These are phyloP conservation scores for Calcarisporium arbuscula DNA, from an alignment of 2,329 filamentous ascomycete genomes.

Conservation along the genomic window DNA sequence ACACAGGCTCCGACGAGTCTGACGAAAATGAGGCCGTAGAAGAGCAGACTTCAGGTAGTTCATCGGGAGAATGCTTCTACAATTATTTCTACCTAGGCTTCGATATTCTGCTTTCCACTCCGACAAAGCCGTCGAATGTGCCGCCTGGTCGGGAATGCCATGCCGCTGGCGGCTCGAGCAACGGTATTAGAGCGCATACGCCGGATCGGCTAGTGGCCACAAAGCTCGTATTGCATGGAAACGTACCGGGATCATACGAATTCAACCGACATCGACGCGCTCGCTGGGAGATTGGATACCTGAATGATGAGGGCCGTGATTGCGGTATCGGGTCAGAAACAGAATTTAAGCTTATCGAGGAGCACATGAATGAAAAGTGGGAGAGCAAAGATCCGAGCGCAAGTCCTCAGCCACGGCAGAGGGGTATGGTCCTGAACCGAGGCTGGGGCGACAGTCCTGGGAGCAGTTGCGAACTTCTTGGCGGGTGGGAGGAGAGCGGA, in stretches of 20 bases:
- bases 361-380: conserved; percentile 63
- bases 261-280: conserved; percentile 92
- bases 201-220: conserved; percentile 72
- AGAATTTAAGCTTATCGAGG: conserved; percentile 66
- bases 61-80: conserved; percentile 78
- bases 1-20: conserved; percentile 64
- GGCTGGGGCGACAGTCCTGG: conserved; percentile 90
- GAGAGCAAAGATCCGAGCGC: conserved; percentile 55
- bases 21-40: conserved; percentile 52
- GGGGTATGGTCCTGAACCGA: conserved; percentile 83
- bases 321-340: conserved; percentile 67
- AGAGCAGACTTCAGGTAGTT: conserved; percentile 45
- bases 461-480: conserved; percentile 79
- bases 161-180: conserved; percentile 16
- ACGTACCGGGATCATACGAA: conserved; percentile 90
- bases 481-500: conserved; percentile 75
- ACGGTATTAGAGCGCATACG: conserved; percentile 32
- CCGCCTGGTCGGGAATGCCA: conserved; percentile 36
- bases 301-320: conserved; percentile 35
- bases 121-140: conserved; percentile 56
- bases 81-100: conserved; percentile 97
- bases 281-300: conserved; percentile 71
- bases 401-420: conserved; percentile 44
- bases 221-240: conserved; percentile 89
- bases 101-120: conserved; percentile 82